Evolutionary conservation across 2,329 filamentous ascomycete genomes (phyloP).

Genomic region (Pseudocercospora vitis): DNA sequence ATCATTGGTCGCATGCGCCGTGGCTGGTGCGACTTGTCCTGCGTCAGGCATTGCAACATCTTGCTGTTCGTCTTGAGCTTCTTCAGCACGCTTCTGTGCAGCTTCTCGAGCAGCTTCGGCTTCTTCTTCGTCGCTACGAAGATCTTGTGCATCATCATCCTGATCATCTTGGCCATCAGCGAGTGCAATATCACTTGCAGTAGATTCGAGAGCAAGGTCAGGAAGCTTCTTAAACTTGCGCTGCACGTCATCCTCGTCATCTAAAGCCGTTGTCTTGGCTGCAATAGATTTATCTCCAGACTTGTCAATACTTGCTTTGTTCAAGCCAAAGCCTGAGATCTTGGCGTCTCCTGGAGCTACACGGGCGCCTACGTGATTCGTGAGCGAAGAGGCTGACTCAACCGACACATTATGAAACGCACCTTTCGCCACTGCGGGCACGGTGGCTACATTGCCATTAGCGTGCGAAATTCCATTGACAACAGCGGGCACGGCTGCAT

Average conservation of each 20-base stretch:
- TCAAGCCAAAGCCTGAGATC: conserved; percentile 80
- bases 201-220: conserved; percentile 63
- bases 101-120: conserved; percentile 83
- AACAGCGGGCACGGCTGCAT: conserved; percentile 49
- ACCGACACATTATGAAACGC: conserved; percentile 21
- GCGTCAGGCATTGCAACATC: conserved; percentile 50
- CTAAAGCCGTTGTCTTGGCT: conserved; percentile 73
- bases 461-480: conserved; percentile 37
- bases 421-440: conserved; percentile 43
- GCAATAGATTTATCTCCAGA: conserved; percentile 58
- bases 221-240: conserved; percentile 91
- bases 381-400: conserved; percentile 1
- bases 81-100: conserved; percentile 68
- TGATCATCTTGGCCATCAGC: conserved; percentile 54
- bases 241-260: conserved; percentile 81
- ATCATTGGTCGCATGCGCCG: conserved; percentile 10
- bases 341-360: conserved; percentile 51
- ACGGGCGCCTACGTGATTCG: not conserved
- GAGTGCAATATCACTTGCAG: conserved; percentile 48
- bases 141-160: conserved; percentile 65
- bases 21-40: conserved; percentile 25
- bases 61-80: conserved; percentile 43
- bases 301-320: conserved; percentile 63
- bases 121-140: conserved; percentile 81
- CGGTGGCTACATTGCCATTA: conserved; percentile 41